A percentile compares a stretch with the other conserved stretches of the same genome.
Evolutionary conservation across 2,329 filamentous ascomycete genomes (phyloP).

Genomic region (Diaporthe ampelina): DNA sequence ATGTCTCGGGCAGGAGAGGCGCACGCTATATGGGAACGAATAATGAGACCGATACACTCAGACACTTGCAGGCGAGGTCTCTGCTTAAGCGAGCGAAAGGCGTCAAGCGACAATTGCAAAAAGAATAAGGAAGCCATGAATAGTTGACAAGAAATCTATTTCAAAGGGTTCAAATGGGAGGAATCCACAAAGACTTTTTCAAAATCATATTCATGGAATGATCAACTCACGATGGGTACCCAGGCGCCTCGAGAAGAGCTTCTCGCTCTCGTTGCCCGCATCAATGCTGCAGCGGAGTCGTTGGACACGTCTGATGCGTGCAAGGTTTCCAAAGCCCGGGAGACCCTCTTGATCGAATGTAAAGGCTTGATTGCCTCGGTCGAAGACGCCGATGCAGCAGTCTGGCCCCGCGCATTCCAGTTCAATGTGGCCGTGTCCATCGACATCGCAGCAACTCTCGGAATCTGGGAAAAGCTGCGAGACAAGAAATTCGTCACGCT

Average conservation of each 20-base stretch:
- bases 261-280: background rate
- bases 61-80: background rate
- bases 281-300: background rate
- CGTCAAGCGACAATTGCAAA: background rate
- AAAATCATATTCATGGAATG: fast-evolving
- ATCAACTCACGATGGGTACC: background rate
- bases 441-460: slow-evolving; percentile 21
- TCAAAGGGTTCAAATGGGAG: background rate
- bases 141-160: fast-evolving
- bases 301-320: background rate
- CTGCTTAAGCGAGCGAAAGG: background rate
- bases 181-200: fast-evolving
- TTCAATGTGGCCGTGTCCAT: slow-evolving; percentile 16
- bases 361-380: background rate
- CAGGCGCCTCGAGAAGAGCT: background rate
- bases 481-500: background rate
- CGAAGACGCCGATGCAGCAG: slow-evolving; percentile 21
- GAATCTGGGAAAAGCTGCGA: slow-evolving; percentile 11
- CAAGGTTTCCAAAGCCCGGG: background rate
- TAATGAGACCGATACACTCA: background rate
- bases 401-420: slow-evolving; percentile 34
- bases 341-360: background rate
- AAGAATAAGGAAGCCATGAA: background rate
- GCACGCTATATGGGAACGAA: too few relatives aligned
- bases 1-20: background rate